These are phyloP conservation scores for Lycium ferocissimum DNA, from an alignment of 257 asterid genomes.

Conservation along the genomic window DNA sequence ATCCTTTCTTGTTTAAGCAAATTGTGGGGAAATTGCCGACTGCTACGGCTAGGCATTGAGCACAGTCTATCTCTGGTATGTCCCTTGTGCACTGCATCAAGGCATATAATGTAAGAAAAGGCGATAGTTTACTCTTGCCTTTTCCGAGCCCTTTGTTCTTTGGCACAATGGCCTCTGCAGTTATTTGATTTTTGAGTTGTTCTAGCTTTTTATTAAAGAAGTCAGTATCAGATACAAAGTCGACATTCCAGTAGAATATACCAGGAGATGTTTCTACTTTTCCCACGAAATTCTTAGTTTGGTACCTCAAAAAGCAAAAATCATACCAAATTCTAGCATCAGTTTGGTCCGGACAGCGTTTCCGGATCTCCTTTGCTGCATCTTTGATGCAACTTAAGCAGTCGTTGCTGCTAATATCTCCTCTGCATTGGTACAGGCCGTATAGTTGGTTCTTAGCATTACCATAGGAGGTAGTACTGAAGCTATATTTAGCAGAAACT, in stretches of 20 bases:
- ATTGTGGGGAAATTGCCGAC: slow-evolving; percentile 44
- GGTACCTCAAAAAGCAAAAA: slow-evolving; percentile 65
- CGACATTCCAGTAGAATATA: slow-evolving; percentile 42
- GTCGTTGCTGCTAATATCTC: slow-evolving; percentile 58
- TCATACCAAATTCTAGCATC: slow-evolving; percentile 77
- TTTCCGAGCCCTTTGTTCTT: slow-evolving; percentile 61
- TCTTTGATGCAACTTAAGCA: slow-evolving; percentile 68
- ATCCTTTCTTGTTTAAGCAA: slow-evolving; percentile 65
- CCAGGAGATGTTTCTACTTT: slow-evolving; percentile 55
- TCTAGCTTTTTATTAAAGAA: slow-evolving; percentile 52
- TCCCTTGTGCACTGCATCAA: slow-evolving; percentile 86
- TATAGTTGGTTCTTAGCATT: slow-evolving; percentile 36
- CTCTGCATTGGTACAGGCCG: slow-evolving; percentile 89
- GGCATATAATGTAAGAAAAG: slow-evolving; percentile 53
- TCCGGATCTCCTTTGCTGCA: slow-evolving; percentile 47
- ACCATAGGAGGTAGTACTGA: slow-evolving; percentile 55
- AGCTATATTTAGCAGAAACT: slow-evolving; percentile 50
- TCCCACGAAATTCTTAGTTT: slow-evolving; percentile 47
- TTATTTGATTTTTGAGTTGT: slow-evolving; percentile 42
- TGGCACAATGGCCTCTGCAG: slow-evolving; percentile 53
- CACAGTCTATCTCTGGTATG: slow-evolving; percentile 51
- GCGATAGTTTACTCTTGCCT: slow-evolving; percentile 51
- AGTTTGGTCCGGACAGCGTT: slow-evolving; percentile 55
- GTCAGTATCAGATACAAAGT: slow-evolving; percentile 59
- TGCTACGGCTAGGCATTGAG: slow-evolving; percentile 71